Conservation (phyloP, 1,284 basidiomycete genomes). For the Violaceomyces palustris region DNA sequence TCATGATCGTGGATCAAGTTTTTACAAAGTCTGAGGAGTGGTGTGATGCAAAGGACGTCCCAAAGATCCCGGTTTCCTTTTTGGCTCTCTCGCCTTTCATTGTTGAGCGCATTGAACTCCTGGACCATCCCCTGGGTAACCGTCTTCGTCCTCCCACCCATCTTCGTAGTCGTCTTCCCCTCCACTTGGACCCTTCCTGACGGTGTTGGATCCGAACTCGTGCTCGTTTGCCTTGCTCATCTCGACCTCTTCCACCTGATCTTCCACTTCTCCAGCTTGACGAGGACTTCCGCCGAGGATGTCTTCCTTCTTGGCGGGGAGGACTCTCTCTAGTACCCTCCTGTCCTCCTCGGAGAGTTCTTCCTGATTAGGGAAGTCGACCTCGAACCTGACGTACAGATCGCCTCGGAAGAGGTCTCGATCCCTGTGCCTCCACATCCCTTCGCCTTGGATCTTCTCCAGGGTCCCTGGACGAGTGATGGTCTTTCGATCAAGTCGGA, state of each 20-base stretch:
- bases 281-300: too few species aligned
- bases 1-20: too few species aligned
- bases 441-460: conserved; percentile 40
- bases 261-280: too few species aligned
- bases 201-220: conserved; percentile 30
- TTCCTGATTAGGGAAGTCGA: conserved; percentile 44
- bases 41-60: too few species aligned
- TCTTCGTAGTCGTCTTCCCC: conserved; percentile 26
- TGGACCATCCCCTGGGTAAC: conserved; percentile 27
- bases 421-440: conserved; percentile 41
- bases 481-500: conserved; percentile 24
- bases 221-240: conserved; percentile 13
- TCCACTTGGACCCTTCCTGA: conserved; percentile 12
- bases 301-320: conserved; percentile 12
- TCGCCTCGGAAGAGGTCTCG: conserved; percentile 33
- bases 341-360: conserved; percentile 13
- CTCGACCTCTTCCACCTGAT: conserved; percentile 25
- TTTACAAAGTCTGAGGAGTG: too few species aligned
- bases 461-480: conserved; percentile 42
- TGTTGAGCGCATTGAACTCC: conserved; percentile 42
- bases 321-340: conserved; percentile 13
- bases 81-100: too few species aligned
- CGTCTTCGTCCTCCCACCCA: conserved; percentile 26
- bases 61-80: too few species aligned
- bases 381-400: conserved; percentile 41